phyloP scores from a whole-genome alignment of 2,329 filamentous ascomycete genomes.

The Beauveria scarabaeidicola region DNA sequence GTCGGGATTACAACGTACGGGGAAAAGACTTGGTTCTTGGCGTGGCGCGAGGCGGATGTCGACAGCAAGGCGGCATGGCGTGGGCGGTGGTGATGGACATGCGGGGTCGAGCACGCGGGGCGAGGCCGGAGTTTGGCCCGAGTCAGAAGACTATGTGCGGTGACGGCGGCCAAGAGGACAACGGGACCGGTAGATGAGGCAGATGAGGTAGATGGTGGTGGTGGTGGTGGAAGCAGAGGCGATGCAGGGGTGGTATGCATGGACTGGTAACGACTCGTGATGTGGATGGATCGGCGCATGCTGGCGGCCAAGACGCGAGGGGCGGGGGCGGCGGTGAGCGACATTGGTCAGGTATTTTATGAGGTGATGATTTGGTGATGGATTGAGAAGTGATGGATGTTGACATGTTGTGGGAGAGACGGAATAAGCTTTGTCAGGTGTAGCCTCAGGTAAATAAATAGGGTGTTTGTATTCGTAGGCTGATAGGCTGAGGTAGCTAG shows the following conservation, averaged over 20 bases:
- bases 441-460: too few species aligned
- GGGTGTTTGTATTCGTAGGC: too few species aligned
- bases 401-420: too few species aligned
- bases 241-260: not conserved
- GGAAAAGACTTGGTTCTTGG: slow-evolving; percentile 25
- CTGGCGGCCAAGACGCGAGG: not conserved
- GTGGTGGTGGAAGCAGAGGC: not conserved
- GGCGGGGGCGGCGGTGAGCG: not conserved
- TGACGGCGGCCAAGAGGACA: not conserved
- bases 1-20: slow-evolving; percentile 20
- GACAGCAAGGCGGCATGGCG: slow-evolving; percentile 15
- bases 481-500: too few species aligned
- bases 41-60: slow-evolving; percentile 15
- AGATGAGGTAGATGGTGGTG: not conserved
- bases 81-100: not conserved
- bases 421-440: too few species aligned
- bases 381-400: too few species aligned
- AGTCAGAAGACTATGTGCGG: not conserved
- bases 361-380: too few species aligned
- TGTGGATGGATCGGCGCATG: not conserved
- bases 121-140: not conserved
- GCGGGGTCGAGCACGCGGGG: slow-evolving; percentile 1
- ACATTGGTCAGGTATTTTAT: not conserved
- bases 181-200: not conserved
- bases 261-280: not conserved